Evolutionary conservation across 768 basidiomycete genomes (phyloP), one percentile per base, ranked within the genome.

Genomic region (Cystoderma amianthinum): DNA sequence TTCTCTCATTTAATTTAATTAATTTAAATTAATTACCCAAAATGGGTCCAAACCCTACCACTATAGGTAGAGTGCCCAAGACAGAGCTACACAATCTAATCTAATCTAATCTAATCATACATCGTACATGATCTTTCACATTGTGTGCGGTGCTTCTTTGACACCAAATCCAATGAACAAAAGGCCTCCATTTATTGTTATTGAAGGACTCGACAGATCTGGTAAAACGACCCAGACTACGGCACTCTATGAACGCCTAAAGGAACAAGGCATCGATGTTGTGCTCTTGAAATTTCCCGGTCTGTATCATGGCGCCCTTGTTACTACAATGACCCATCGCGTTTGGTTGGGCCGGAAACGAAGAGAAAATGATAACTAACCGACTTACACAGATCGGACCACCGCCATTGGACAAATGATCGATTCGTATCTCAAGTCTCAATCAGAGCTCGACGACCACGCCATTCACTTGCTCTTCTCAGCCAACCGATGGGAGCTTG

Each of bases 401-500:
- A 95, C 95, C 2, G 58, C 87, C 2, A 94, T 91, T 40, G 95
- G 95, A 2, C 71, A 82, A 50, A 88, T 93, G 82, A 97, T 99
- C 52, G 85, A 98, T 62, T 74, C 82, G 19, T 99, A 98, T 60
- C 71, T 99, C 42, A 80, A 78, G 36, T 86, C 85, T 11, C 62
- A 87, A 38, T 73, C 85, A 11, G 90, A 98, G 11, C 72, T 99
- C 38, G 92, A 95, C 59, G 93, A 97, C 63, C 85, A 71, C 46
- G 87, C 83, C 2, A 82, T 98, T 37, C 95, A 98, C 57, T 78
- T 97, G 2, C 75, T 99, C 42, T 98, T 99, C 69, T 84, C 91
- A 33, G 96, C 94, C 2, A 99, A 99, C 57, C 76, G 95, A 24
- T 98, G 96, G 96, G 94, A 98, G 58, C 76, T 85, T 47, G 83